Conservation (phyloP, 2,329 filamentous ascomycete genomes). For the Raffaelea arxii region DNA sequence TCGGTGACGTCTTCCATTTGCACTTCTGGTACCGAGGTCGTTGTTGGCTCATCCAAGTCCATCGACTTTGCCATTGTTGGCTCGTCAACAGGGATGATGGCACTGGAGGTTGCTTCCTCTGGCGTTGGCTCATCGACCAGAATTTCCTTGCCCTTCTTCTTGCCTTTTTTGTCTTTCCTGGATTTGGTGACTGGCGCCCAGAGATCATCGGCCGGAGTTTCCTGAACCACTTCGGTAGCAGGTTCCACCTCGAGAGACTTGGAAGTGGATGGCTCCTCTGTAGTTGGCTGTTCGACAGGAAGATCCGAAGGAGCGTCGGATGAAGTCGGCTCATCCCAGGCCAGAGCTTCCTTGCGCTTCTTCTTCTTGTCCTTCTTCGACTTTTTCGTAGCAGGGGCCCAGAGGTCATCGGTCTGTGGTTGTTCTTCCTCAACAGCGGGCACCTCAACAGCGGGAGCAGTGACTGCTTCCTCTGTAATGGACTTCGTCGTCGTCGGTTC, state of each 20-base stretch:
- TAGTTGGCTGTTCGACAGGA: too few relatives aligned
- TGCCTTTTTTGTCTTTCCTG: neutral
- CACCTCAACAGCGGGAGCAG: too few relatives aligned
- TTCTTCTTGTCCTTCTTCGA: neutral
- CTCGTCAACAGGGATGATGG: neutral
- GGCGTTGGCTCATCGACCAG: neutral
- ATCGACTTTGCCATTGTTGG: too few relatives aligned
- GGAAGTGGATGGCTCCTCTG: too few relatives aligned
- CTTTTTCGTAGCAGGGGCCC: neutral
- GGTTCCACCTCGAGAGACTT: conserved; percentile 4
- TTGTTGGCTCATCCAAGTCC: too few relatives aligned
- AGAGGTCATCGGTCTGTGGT: neutral
- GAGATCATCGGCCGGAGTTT: neutral
- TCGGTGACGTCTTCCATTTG: too few relatives aligned
- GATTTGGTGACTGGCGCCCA: neutral
- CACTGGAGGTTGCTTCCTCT: neutral
- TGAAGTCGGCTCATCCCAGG: too few relatives aligned
- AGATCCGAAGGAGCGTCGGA: too few relatives aligned
- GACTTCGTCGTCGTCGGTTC: too few relatives aligned
- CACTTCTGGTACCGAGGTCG: too few relatives aligned
- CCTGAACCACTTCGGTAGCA: neutral
- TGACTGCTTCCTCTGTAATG: too few relatives aligned
- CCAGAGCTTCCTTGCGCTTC: neutral
- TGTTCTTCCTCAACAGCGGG: neutral
- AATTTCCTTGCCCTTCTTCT: neutral